Evolutionary conservation across 352 stramenopile genomes (phyloP), one percentile per base, ranked within the genome.

Genomic region (Phytophthora syringae): DNA sequence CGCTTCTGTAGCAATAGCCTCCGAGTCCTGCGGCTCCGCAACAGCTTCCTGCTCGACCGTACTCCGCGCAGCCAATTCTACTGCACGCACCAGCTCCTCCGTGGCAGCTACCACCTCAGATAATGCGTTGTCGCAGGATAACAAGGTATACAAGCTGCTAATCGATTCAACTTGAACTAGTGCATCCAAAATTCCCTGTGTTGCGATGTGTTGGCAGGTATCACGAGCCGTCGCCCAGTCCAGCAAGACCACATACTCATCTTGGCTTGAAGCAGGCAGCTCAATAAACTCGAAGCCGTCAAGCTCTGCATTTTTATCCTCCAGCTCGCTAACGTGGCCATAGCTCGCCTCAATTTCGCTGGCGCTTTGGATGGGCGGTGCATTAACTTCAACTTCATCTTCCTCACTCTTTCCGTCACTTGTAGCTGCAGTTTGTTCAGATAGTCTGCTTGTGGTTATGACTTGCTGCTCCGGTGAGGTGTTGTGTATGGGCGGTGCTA

Each of bases 171-270:
- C 32, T 40, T 60, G 49, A 61, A 20, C 15, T 18, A 74, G 49
- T 24, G 66, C 66, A 60, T 60, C 49, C 54, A 60, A 5, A 12
- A 74, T 67, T 43, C 60, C 66, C 22, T 50, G 49, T 36, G n/a
- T 49, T 27, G 32, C 24, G 18, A 67, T 39, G 4, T 64, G 21
- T 6, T 70, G 27, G 27, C 54, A 67, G 30, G 27, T 36, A 20
- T 51, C 45, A 11, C 48, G 55, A 53, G 39, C 45, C 20, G 36
- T 9, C 16, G 12, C 16, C 60, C 60, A 74, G n/a, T 70, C 40
- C 22, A 70, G 18, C 3, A 12, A 55, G 18, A 48, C 16, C 15
- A 9, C 22, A 10, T 45, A 16, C 2, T 47, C 52, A 20, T 63
- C 37, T 36, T 52, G 52, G 9, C 25, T 51, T 25, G 15, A 13